phyloP scores from a whole-genome alignment of 495 filamentous ascomycete genomes.

The Barbatosphaeria neglecta region DNA sequence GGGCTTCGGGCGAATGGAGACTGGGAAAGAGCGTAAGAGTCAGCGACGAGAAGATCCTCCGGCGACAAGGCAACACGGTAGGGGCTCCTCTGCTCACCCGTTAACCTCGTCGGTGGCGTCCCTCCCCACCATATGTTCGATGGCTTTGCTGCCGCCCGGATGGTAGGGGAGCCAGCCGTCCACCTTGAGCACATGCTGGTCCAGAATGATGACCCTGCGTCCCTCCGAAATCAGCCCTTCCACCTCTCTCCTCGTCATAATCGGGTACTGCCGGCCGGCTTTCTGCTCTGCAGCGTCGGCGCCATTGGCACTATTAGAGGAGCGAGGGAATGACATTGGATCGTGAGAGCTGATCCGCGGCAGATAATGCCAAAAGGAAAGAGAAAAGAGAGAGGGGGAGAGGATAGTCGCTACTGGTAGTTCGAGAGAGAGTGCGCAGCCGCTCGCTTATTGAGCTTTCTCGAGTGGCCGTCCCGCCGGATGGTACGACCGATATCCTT shows the following conservation, averaged over 20 bases:
- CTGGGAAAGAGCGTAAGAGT: constrained; percentile 28
- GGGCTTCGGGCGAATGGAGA: constrained; percentile 72
- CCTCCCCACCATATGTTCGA: constrained; percentile 88
- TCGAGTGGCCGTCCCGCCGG: too few relatives aligned
- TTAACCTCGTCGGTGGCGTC: constrained; percentile 96
- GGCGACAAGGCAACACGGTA: too few relatives aligned
- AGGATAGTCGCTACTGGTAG: too few relatives aligned
- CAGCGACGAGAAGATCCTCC: too few relatives aligned
- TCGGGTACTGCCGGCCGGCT: background rate
- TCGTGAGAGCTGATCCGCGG: too few relatives aligned
- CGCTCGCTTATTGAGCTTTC: too few relatives aligned
- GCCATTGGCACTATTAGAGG: constrained; percentile 13
- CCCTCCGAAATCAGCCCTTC: constrained; percentile 83
- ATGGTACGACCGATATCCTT: too few relatives aligned
- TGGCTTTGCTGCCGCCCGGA: constrained; percentile 85
- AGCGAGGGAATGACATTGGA: too few relatives aligned
- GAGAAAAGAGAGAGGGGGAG: too few relatives aligned
- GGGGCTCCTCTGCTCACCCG: too few relatives aligned
- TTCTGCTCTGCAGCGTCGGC: background rate
- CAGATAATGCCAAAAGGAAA: background rate
- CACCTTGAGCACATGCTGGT: constrained; percentile 70
- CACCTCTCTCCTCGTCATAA: constrained; percentile 62
- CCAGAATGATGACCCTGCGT: constrained; percentile 67
- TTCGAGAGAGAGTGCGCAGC: too few relatives aligned
- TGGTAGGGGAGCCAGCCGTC: constrained; percentile 84